A percentile compares a stretch with the other conserved stretches of the same genome.
Conservation (phyloP, 2,329 filamentous ascomycete genomes). For the Colletotrichum sp. region DNA sequence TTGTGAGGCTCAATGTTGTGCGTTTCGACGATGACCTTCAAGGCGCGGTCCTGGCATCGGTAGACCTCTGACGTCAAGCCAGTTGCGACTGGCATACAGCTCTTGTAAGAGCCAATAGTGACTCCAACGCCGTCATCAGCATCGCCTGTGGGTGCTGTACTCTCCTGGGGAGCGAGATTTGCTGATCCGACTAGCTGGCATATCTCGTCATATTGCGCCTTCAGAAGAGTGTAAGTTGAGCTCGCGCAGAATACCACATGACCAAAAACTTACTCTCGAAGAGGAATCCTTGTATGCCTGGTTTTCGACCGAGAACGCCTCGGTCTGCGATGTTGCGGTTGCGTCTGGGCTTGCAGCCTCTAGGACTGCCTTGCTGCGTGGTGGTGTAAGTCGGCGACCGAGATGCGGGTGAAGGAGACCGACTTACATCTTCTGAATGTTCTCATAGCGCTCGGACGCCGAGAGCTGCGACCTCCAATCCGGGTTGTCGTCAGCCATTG, state of each 20-base stretch:
- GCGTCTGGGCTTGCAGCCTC: conserved; percentile 3
- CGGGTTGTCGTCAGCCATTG: conserved; percentile 21
- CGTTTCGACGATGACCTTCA: conserved; percentile 85
- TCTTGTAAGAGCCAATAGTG: conserved; percentile 57
- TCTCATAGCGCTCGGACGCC: conserved; percentile 66
- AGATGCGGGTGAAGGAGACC: not conserved
- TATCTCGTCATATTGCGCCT: conserved; percentile 43
- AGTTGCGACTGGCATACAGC: conserved; percentile 60
- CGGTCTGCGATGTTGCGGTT: conserved; percentile 15
- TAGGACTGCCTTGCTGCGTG: conserved; percentile 10
- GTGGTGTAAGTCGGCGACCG: not conserved
- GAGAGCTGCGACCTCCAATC: conserved; percentile 59
- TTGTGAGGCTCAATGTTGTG: conserved; percentile 81
- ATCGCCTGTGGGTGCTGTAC: not conserved
- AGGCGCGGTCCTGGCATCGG: conserved; percentile 66
- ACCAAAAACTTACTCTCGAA: conserved; percentile 2
- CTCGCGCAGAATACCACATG: too few species aligned
- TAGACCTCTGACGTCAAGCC: conserved; percentile 88
- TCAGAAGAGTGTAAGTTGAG: not conserved
- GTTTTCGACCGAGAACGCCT: conserved; percentile 22
- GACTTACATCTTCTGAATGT: conserved; percentile 66
- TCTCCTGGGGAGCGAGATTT: not conserved
- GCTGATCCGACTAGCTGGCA: conserved; percentile 35
- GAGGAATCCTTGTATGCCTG: conserved; percentile 19
- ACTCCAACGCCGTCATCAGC: conserved; percentile 36